Conservation (phyloP, 495 filamentous ascomycete genomes). For the Tuber brumale region DNA sequence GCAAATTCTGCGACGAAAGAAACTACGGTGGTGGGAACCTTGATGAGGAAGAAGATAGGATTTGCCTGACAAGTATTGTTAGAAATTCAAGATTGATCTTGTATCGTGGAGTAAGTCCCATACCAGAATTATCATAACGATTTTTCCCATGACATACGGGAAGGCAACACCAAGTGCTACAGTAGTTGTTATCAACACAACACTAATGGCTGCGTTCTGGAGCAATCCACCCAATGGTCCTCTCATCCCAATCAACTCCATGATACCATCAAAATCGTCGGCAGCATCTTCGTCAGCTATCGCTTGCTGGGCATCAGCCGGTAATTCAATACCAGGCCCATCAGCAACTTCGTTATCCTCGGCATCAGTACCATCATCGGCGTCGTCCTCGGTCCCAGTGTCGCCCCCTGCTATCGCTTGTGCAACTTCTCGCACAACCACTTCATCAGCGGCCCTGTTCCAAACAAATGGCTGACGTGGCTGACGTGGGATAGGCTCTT, state of each 20-base stretch:
- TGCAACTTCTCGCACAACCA: background rate
- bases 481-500: background rate
- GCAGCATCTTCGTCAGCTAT: slow-evolving; percentile 59
- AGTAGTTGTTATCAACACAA: slow-evolving; percentile 78
- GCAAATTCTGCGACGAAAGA: slow-evolving; percentile 66
- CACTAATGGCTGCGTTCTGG: slow-evolving; percentile 91
- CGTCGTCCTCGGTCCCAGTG: slow-evolving; percentile 32
- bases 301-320: slow-evolving; percentile 38
- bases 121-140: slow-evolving; percentile 57
- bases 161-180: slow-evolving; percentile 79
- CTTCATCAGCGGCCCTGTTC: background rate
- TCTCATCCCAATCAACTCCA: slow-evolving; percentile 95
- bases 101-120: background rate
- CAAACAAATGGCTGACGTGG: background rate
- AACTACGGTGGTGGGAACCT: slow-evolving; percentile 62
- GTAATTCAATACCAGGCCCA: slow-evolving; percentile 21
- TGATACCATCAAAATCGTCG: slow-evolving; percentile 94
- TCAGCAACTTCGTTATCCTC: slow-evolving; percentile 22
- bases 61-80: slow-evolving; percentile 54
- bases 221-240: slow-evolving; percentile 82
- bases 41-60: slow-evolving; percentile 60
- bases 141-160: slow-evolving; percentile 83
- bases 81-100: slow-evolving; percentile 9
- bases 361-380: slow-evolving; percentile 25
- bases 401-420: background rate